Conservation (phyloP, 2,329 filamentous ascomycete genomes). For the Lecanicillium sp. region DNA sequence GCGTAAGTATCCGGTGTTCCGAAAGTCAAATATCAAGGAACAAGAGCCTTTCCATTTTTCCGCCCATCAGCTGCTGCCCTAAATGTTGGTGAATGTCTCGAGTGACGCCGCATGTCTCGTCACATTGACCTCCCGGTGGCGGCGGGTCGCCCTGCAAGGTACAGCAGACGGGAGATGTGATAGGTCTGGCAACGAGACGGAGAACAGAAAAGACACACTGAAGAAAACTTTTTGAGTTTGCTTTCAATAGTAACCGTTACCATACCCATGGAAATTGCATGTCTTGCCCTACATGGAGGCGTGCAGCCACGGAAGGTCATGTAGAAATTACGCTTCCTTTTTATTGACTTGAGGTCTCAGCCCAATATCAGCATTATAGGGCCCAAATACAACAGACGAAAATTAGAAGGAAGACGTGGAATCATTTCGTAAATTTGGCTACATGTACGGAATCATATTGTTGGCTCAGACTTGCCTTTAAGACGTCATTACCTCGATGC, state of each 20-base stretch:
- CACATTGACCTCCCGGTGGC: not conserved
- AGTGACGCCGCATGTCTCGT: constrained; percentile 6
- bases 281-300: not conserved
- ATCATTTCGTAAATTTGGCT: not conserved
- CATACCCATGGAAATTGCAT: not conserved
- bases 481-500: constrained; percentile 41
- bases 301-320: no score
- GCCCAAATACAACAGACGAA: not conserved
- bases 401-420: not conserved
- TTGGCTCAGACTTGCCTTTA: constrained; percentile 63
- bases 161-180: no score
- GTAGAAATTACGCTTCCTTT: no score
- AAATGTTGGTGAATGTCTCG: constrained; percentile 3
- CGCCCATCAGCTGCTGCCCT: no score
- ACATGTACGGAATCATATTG: not conserved
- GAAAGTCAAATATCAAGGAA: no score
- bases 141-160: not conserved
- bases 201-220: not conserved
- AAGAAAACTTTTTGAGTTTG: not conserved
- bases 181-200: not conserved
- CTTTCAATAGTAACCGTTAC: not conserved
- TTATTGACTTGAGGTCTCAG: not conserved
- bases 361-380: no score
- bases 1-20: no score
- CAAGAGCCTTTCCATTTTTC: no score